Base-by-base conservation (phyloP, 495 filamentous ascomycete species). In the Xanthoparmelia taractica region DNA sequence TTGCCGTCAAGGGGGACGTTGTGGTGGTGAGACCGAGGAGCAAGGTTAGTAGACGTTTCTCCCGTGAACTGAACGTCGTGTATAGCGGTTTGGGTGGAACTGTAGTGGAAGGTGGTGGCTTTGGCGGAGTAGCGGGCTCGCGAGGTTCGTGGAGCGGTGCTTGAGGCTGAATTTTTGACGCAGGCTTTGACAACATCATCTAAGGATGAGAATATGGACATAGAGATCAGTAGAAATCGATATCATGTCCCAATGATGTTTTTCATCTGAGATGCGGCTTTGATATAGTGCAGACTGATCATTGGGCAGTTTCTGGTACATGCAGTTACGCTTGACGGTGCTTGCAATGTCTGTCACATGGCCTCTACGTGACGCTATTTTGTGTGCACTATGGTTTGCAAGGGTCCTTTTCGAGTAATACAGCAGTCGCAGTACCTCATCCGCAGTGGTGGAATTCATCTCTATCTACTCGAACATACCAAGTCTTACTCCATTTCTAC, bases 1-100 rank as follows among this genome's bases (percentile, higher is more conserved):
- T 73, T 38, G 73, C 68, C 0, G 73, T 71, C 10, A 74, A 55
- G 2, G 73, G 64, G 0, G 73, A 76, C 18, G 63, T 57, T n/a
- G 69, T 55, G 17, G 48, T 65, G 2, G 65, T 33, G 50, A 66
- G 43, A 23, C 69, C 69, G n/a, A 71, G 68, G 25, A 74, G 45
- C 31, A 57, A 2, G 40, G 37, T 54, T 8, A 70, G 27, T 18
- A 57, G 55, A 7, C 57, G 54, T 23, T 58, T 58, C 29, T 61
- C 36, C 20, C 23, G 29, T 25, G 27, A 29, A 38, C 63, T 66
- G 55, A 68, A 68, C 17, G 43, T 59, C 8, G 62, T 64, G 40
- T 67, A 64, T 43, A 43, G 8, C 17, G 41, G 41, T n/a, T 43
- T 43, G 18, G 41, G 18, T 43, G 41, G 18, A 43, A 20, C 41